Evolutionary conservation across 208 protist genomes (phyloP).

Genomic region (Acanthamoeba royreba): DNA sequence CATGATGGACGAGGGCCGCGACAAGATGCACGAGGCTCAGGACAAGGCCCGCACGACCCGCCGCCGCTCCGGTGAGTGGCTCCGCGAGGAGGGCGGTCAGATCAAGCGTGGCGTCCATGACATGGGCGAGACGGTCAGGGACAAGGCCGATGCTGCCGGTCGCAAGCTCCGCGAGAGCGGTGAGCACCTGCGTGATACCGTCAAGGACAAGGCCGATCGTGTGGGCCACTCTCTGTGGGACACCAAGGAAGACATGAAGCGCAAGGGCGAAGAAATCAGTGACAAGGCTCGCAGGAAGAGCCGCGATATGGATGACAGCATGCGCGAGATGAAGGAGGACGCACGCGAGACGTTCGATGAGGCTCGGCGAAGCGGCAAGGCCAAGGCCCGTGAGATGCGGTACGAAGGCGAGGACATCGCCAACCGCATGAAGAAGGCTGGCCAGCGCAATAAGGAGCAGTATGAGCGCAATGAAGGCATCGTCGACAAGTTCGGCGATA

Average conservation of each 20-base stretch:
- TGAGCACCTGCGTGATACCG: not conserved
- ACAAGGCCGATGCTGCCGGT: not conserved
- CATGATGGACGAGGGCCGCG: not conserved
- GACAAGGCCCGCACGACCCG: not conserved
- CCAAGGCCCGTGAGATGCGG: not conserved
- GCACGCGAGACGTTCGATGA: not conserved
- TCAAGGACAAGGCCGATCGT: not conserved
- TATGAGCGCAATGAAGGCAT: not conserved
- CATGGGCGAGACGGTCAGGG: not conserved
- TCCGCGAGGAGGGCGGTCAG: not conserved
- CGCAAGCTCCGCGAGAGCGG: constrained; percentile 12
- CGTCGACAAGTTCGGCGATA: not conserved
- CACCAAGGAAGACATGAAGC: not conserved
- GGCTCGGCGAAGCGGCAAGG: not conserved
- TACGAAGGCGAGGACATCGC: constrained; percentile 8
- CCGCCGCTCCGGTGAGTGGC: not conserved
- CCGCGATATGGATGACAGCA: not conserved
- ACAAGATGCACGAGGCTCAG: not conserved
- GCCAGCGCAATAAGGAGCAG: not conserved
- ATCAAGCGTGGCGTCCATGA: not conserved
- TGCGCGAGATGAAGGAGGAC: not conserved
- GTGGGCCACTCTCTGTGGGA: not conserved
- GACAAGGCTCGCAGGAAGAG: not conserved
- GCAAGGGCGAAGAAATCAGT: not conserved
- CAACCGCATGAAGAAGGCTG: constrained; percentile 11